Percentiles rank a stretch among this genome's conserved stretches.
Evolutionary conservation across 768 basidiomycete genomes (phyloP).

Genomic region (Rhizopogon salebrosus): DNA sequence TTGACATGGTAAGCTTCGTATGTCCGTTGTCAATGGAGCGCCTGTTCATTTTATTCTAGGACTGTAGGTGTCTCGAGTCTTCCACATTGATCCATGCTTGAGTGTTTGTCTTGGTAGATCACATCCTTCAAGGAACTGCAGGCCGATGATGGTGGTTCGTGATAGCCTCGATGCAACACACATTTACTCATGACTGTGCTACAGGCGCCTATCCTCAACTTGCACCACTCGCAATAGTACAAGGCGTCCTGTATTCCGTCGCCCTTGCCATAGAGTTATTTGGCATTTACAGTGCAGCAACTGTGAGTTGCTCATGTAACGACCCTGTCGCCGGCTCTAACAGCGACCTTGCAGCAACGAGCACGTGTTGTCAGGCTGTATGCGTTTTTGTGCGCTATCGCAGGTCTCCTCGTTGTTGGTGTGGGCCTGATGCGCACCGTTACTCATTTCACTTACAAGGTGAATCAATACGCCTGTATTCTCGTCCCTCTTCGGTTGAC

Average conservation of each 20-base stretch:
- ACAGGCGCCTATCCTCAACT: slow-evolving; percentile 41
- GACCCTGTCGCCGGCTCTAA: background rate
- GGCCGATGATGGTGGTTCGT: slow-evolving; percentile 46
- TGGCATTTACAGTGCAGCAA: slow-evolving; percentile 45
- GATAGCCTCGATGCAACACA: background rate
- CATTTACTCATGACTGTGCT: background rate
- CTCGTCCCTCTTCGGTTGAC: background rate
- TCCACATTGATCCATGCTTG: background rate
- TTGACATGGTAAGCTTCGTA: slow-evolving; percentile 51
- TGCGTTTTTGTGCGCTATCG: slow-evolving; percentile 44
- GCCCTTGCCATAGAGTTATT: slow-evolving; percentile 48
- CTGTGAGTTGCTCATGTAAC: slow-evolving; percentile 35
- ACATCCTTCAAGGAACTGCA: slow-evolving; percentile 53
- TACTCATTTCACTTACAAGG: slow-evolving; percentile 68
- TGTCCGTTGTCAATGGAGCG: background rate
- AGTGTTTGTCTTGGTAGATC: slow-evolving; percentile 35
- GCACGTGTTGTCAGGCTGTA: slow-evolving; percentile 48
- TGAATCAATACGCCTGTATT: slow-evolving; percentile 14
- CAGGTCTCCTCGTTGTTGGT: slow-evolving; percentile 44
- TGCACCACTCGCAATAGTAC: slow-evolving; percentile 48
- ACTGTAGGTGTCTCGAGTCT: slow-evolving; percentile 13
- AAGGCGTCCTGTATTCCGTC: slow-evolving; percentile 54
- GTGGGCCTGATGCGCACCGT: slow-evolving; percentile 52
- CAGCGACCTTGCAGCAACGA: slow-evolving; percentile 42
- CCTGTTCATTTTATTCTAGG: slow-evolving; percentile 7